Percentiles rank a stretch among this genome's conserved stretches.
phyloP scores from a whole-genome alignment of 192 early-diverging fungal genomes.

The Entomortierella parvispora region DNA sequence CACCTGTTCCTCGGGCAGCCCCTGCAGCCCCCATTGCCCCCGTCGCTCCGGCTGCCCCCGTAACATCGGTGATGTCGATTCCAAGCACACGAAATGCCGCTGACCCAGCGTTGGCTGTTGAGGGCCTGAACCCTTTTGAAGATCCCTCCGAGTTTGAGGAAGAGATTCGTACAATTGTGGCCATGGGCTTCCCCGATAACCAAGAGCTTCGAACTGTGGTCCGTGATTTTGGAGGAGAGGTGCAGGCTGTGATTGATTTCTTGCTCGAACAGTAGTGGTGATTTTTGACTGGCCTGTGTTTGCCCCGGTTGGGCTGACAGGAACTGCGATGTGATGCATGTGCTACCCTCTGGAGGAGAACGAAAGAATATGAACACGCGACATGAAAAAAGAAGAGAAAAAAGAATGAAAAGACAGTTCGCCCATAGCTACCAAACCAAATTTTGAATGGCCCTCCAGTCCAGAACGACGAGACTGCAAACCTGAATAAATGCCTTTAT shows the following conservation, averaged over 20 bases:
- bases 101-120: background rate
- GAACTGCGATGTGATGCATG: too few relatives aligned
- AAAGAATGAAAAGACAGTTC: too few relatives aligned
- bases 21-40: background rate
- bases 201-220: slow-evolving; percentile 28
- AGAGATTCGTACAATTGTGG: slow-evolving; percentile 23
- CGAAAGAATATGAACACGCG: too few relatives aligned
- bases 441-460: too few relatives aligned
- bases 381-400: too few relatives aligned
- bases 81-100: background rate
- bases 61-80: background rate
- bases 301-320: too few relatives aligned
- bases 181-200: slow-evolving; percentile 36
- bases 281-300: too few relatives aligned
- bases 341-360: too few relatives aligned
- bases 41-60: background rate
- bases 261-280: slow-evolving; percentile 16
- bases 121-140: slow-evolving; percentile 33
- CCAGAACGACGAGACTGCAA: too few relatives aligned
- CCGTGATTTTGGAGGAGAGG: slow-evolving; percentile 43
- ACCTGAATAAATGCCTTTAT: too few relatives aligned
- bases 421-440: too few relatives aligned
- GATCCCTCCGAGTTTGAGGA: slow-evolving; percentile 40
- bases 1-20: background rate
- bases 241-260: slow-evolving; percentile 40